phyloP scores from a whole-genome alignment of 2,329 filamentous ascomycete genomes.

The Chrysosporium queenslandicum region DNA sequence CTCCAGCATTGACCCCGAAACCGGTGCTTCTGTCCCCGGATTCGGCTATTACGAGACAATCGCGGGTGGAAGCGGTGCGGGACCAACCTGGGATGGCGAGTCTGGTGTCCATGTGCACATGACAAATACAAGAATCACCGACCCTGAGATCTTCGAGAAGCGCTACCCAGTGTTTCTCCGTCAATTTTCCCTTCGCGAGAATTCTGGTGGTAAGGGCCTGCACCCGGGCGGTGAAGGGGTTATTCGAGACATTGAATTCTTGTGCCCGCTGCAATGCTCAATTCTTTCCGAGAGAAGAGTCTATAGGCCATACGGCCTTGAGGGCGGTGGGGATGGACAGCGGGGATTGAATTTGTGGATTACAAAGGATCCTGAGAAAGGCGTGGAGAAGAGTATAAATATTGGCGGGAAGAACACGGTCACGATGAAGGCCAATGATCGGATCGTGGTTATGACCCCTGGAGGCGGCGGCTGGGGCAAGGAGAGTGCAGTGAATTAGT shows the following conservation, averaged over 20 bases:
- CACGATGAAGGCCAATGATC: slow-evolving; percentile 48
- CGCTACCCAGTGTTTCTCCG: slow-evolving; percentile 66
- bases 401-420: slow-evolving; percentile 56
- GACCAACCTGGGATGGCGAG: slow-evolving; percentile 64
- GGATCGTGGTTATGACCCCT: slow-evolving; percentile 52
- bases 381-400: slow-evolving; percentile 45
- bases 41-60: slow-evolving; percentile 89
- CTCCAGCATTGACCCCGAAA: slow-evolving; percentile 57
- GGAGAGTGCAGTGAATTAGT: neutral
- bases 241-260: slow-evolving; percentile 72
- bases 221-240: slow-evolving; percentile 67
- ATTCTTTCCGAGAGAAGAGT: slow-evolving; percentile 71
- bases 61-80: slow-evolving; percentile 67
- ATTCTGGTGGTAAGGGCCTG: slow-evolving; percentile 56
- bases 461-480: slow-evolving; percentile 35
- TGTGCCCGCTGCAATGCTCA: slow-evolving; percentile 67
- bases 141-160: slow-evolving; percentile 71
- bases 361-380: slow-evolving; percentile 53
- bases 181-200: slow-evolving; percentile 57
- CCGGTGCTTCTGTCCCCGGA: slow-evolving; percentile 52
- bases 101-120: slow-evolving; percentile 73
- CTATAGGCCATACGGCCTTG: slow-evolving; percentile 69
- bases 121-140: slow-evolving; percentile 81
- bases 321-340: slow-evolving; percentile 67
- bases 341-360: slow-evolving; percentile 85